phyloP scores from a whole-genome alignment of 1,284 basidiomycete genomes.

The Mrakiaceae sp. region DNA sequence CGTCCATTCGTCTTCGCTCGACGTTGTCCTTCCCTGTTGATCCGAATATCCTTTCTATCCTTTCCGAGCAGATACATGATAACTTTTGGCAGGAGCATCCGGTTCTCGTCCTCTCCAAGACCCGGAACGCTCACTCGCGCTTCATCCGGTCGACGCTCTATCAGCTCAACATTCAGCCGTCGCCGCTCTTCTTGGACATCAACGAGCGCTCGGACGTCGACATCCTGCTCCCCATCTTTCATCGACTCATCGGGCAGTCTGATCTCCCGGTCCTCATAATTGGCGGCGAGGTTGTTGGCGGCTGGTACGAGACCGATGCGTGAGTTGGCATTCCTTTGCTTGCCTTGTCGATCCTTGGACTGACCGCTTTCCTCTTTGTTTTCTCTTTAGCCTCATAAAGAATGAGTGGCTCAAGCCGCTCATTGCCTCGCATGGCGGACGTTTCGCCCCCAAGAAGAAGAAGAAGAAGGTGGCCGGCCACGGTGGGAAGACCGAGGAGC shows the following conservation, averaged over 20 bases:
- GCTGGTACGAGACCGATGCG: constrained; percentile 9
- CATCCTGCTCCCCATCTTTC: constrained; percentile 1
- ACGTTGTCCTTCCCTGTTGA: no score
- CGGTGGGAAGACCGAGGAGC: constrained; percentile 20
- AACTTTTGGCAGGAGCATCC: constrained; percentile 9
- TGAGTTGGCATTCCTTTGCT: not conserved
- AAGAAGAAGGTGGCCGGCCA: constrained; percentile 3
- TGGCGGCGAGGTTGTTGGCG: constrained; percentile 10
- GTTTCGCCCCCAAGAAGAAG: constrained; percentile 23
- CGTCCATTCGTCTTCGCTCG: not conserved
- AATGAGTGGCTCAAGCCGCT: not conserved
- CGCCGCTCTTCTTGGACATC: constrained; percentile 7
- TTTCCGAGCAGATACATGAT: not conserved
- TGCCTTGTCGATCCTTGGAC: not conserved
- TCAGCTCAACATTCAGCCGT: constrained; percentile 9
- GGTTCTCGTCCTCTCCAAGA: constrained; percentile 1
- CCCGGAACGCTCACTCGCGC: constrained; percentile 2
- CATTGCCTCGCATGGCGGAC: constrained; percentile 1
- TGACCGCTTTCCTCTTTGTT: not conserved
- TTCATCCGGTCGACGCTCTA: constrained; percentile 7
- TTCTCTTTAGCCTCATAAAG: not conserved
- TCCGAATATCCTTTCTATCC: not conserved
- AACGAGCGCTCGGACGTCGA: constrained; percentile 7
- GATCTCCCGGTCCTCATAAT: constrained; percentile 9
- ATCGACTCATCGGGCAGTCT: constrained; percentile 5